Evolutionary conservation across 2,329 filamentous ascomycete genomes (phyloP).

Genomic region (Cladosporium cucumerinum): DNA sequence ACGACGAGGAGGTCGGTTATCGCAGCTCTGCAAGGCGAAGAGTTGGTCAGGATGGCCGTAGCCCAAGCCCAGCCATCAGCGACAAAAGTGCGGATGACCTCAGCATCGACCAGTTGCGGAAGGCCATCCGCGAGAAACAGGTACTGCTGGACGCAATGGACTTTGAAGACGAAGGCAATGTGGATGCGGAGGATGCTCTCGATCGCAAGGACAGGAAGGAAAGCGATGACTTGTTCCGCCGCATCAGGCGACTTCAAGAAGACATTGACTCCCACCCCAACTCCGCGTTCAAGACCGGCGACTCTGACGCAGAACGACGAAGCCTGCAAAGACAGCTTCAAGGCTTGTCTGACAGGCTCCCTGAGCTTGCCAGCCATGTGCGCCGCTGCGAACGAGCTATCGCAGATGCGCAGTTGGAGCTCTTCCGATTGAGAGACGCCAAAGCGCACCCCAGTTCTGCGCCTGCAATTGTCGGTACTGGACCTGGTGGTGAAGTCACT

Average conservation of each 20-base stretch:
- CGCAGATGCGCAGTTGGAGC: constrained; percentile 82
- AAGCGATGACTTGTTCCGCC: constrained; percentile 88
- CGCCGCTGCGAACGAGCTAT: constrained; percentile 88
- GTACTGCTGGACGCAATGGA: constrained; percentile 93
- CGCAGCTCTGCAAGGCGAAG: constrained; percentile 89
- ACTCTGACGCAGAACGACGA: constrained; percentile 84
- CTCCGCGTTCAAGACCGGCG: constrained; percentile 63
- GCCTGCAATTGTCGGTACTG: constrained; percentile 81
- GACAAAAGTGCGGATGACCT: constrained; percentile 76
- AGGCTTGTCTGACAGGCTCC: constrained; percentile 80
- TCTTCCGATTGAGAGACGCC: constrained; percentile 90
- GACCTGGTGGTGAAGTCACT: constrained; percentile 83
- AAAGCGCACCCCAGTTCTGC: constrained; percentile 84
- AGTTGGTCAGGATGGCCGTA: constrained; percentile 63
- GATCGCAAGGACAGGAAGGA: constrained; percentile 88
- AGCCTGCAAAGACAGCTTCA: constrained; percentile 86
- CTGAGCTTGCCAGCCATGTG: constrained; percentile 87
- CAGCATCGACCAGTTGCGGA: constrained; percentile 80
- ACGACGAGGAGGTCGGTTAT: constrained; percentile 81
- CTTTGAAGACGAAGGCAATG: constrained; percentile 85
- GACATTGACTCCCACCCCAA: constrained; percentile 92
- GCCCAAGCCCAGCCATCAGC: constrained; percentile 72
- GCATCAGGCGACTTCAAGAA: constrained; percentile 86
- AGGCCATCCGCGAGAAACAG: constrained; percentile 91
- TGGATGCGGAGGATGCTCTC: constrained; percentile 86